These are phyloP conservation scores for Zarea fungicola DNA, from an alignment of 2,329 filamentous ascomycete species.

Conservation along the genomic window DNA sequence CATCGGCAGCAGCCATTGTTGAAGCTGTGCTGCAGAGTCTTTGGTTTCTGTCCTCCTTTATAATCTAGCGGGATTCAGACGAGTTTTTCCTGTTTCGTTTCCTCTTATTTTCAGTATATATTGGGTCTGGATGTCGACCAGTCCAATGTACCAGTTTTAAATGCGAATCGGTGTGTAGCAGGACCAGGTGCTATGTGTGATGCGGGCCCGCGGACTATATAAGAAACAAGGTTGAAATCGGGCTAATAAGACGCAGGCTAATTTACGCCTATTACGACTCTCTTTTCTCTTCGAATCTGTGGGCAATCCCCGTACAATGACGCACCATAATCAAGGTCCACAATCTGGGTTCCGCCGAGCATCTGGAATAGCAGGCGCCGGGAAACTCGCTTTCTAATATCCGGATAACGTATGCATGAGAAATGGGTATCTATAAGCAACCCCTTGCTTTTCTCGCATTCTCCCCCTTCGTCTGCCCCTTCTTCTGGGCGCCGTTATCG, in stretches of 20 bases:
- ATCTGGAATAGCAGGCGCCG: neutral
- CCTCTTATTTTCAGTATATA: no score
- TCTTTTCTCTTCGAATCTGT: neutral
- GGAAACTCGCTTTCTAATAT: no score
- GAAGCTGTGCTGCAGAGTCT: neutral
- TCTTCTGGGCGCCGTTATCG: no score
- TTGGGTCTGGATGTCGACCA: neutral
- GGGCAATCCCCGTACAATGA: neutral
- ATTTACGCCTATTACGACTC: no score
- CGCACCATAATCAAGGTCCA: conserved; percentile 8
- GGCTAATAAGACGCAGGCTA: no score
- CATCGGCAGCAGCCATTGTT: conserved; percentile 9
- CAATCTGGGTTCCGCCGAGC: neutral
- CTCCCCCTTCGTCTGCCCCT: no score
- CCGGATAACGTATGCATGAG: no score
- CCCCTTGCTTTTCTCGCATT: no score
- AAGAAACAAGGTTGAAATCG: neutral
- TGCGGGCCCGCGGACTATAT: no score
- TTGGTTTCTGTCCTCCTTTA: neutral
- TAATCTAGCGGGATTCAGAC: no score
- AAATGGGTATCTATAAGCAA: no score
- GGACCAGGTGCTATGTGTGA: no score
- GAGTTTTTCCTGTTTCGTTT: neutral
- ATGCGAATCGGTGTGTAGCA: neutral
- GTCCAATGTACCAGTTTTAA: neutral